phyloP scores from a whole-genome alignment of 257 asterid species.

The Euphrasia confusa region DNA sequence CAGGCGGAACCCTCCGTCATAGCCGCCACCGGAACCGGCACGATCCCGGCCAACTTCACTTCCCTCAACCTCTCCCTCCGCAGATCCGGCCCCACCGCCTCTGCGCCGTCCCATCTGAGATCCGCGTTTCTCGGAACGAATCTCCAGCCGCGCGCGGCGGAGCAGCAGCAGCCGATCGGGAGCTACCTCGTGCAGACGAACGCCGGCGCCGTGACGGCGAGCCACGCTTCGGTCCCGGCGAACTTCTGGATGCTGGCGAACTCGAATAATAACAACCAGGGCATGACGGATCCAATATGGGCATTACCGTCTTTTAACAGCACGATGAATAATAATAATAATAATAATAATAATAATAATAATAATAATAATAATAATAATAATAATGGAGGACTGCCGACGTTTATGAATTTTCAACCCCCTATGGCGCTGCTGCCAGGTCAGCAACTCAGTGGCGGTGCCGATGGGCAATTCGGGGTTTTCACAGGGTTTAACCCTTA shows the following conservation, averaged over 20 bases:
- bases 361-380: too few species aligned
- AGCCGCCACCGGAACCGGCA: conserved; percentile 90
- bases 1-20: conserved; percentile 86
- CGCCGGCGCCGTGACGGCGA: conserved; percentile 50
- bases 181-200: conserved; percentile 56
- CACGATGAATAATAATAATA: conserved; percentile 22
- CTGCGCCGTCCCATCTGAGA: conserved; percentile 65
- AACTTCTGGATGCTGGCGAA: conserved; percentile 75
- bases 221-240: conserved; percentile 60
- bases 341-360: too few species aligned
- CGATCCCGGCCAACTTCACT: conserved; percentile 83
- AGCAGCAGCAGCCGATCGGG: conserved; percentile 52
- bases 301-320: conserved; percentile 44
- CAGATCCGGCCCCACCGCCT: conserved; percentile 69
- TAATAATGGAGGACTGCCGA: too few species aligned
- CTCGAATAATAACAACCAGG: conserved; percentile 39
- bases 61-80: conserved; percentile 68
- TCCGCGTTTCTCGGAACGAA: conserved; percentile 50
- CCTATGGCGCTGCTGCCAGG: conserved; percentile 52
- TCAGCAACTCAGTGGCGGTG: conserved; percentile 32
- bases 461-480: conserved; percentile 50
- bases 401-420: conserved; percentile 62
- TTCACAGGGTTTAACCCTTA: conserved; percentile 43
- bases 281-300: conserved; percentile 47
- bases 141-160: conserved; percentile 36